Base-by-base conservation (phyloP, 352 stramenopile genomes). In the Phytophthora macrochlamydospora region DNA sequence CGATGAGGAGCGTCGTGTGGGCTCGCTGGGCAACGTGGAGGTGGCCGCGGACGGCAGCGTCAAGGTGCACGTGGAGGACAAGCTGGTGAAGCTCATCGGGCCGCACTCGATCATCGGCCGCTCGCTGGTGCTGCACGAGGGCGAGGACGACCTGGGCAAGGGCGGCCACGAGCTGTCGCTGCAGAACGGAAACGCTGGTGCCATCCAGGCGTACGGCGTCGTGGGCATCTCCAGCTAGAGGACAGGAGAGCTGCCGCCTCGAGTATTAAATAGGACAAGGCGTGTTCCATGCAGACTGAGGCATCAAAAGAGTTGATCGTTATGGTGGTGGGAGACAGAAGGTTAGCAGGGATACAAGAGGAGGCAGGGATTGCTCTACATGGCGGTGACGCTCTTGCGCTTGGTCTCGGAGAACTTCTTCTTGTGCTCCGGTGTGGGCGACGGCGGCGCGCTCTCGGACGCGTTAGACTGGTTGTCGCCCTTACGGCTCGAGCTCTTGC, bases 31-130 rank as follows among this genome's bases (percentile, higher is more conserved):
- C 73, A 98, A 98, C 77, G 70, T 98, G 30, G 82, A 93, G 57
- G 87, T 89, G 51, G 67, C 74, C 51, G 95, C 97, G 31, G 83
- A 97, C 62, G 96, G 97, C 73, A 83, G 77, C 38, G 90, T 75
- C 60, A 88, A 86, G 64, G 89, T 99, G 44, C 81, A 98, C 71
- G 90, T 99, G 55, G 88, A 98, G 63, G 97, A 99, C 80, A 90
- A 92, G 58, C 80, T 98, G 54, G 90, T 99, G 54, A 98, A 99
- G 78, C 86, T 99, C 51, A 98, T 99, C 62, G 97, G 97, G 28
- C 97, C 97, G 28, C 97, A 99, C 85, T 99, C 95, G 33, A 94
- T 99, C 63, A 99, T 99, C 75, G 97, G 97, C 65, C 89, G 97
- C 59, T 98, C 93, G 48, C 81, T 99, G 51, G 89, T 98, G 57